Conservation (phyloP, 768 basidiomycete genomes). For the Rhodosporidiobolus odoratus region DNA sequence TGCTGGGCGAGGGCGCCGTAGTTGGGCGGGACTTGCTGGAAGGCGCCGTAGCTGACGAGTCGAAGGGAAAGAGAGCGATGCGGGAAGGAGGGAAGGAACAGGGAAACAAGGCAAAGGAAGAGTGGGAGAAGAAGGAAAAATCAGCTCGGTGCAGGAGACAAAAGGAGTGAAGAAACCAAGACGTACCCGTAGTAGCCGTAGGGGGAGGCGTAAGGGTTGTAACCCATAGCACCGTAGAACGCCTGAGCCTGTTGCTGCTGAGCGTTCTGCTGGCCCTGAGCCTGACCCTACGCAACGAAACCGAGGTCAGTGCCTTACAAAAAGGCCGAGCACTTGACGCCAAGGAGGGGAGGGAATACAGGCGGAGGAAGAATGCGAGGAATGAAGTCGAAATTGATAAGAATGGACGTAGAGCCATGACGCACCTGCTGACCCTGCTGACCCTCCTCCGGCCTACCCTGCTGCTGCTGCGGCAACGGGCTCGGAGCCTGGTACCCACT, state of each 20-base stretch:
- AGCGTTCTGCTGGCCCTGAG: background rate
- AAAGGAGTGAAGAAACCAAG: background rate
- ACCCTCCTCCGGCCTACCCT: slow-evolving; percentile 31
- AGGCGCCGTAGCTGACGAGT: slow-evolving; percentile 10
- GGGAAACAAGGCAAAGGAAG: no score
- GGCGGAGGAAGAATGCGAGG: no score
- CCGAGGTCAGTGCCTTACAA: no score
- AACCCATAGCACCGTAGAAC: slow-evolving; percentile 13
- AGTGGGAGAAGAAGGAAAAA: background rate
- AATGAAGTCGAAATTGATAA: no score
- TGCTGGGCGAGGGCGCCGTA: slow-evolving; percentile 26
- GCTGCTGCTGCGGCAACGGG: slow-evolving; percentile 17
- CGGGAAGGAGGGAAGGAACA: no score
- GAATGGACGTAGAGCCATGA: no score
- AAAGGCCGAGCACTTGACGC: no score
- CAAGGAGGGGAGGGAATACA: no score
- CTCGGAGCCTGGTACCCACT: slow-evolving; percentile 34
- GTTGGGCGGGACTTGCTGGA: slow-evolving; percentile 33
- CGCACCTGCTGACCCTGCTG: slow-evolving; percentile 25
- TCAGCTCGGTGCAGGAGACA: background rate
- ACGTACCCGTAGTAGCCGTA: slow-evolving; percentile 29
- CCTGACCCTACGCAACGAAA: slow-evolving; percentile 2
- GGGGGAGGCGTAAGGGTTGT: slow-evolving; percentile 28
- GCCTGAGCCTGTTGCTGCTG: background rate
- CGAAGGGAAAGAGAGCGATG: background rate